phyloP scores from a whole-genome alignment of 2,329 filamentous ascomycete species.

The Teratosphaeriaceae sp. region DNA sequence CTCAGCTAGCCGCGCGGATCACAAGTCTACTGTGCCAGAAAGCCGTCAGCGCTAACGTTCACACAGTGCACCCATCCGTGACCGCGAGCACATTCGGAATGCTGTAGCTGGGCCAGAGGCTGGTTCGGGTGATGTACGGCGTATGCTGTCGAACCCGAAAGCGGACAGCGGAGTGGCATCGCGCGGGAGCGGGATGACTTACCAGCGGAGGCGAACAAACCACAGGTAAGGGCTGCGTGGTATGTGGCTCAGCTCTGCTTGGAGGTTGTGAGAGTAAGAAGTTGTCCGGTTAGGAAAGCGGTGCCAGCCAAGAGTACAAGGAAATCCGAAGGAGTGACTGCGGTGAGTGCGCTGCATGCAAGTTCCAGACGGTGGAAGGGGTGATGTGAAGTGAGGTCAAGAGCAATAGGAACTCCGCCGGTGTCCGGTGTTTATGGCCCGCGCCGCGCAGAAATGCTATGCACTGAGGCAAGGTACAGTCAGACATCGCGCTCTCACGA shows the following conservation, averaged over 20 bases:
- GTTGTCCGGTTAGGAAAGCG: too few species aligned
- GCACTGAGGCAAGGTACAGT: slow-evolving; percentile 5
- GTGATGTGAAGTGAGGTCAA: slow-evolving; percentile 1
- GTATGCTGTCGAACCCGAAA: slow-evolving; percentile 6
- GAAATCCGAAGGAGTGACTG: background rate
- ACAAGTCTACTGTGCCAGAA: slow-evolving; percentile 1
- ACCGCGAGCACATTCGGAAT: slow-evolving; percentile 5
- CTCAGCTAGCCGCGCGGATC: slow-evolving; percentile 1
- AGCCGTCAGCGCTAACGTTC: slow-evolving; percentile 7
- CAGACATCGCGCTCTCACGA: background rate
- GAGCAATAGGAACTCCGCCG: background rate
- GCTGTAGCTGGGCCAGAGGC: slow-evolving; percentile 4
- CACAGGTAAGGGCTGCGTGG: slow-evolving; percentile 2
- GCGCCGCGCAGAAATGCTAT: slow-evolving; percentile 6
- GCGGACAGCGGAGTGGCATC: slow-evolving; percentile 4
- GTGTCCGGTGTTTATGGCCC: too few species aligned
- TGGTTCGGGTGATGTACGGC: slow-evolving; percentile 5
- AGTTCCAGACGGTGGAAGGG: too few species aligned
- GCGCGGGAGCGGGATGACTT: slow-evolving; percentile 4
- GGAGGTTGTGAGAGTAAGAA: too few species aligned
- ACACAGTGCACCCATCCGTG: slow-evolving; percentile 11
- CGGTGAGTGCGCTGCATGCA: background rate
- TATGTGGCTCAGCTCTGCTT: background rate
- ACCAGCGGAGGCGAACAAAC: slow-evolving; percentile 8
- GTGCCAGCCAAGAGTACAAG: too few species aligned